phyloP scores from a whole-genome alignment of 208 protist species.

The Entamoeba histolytica region DNA sequence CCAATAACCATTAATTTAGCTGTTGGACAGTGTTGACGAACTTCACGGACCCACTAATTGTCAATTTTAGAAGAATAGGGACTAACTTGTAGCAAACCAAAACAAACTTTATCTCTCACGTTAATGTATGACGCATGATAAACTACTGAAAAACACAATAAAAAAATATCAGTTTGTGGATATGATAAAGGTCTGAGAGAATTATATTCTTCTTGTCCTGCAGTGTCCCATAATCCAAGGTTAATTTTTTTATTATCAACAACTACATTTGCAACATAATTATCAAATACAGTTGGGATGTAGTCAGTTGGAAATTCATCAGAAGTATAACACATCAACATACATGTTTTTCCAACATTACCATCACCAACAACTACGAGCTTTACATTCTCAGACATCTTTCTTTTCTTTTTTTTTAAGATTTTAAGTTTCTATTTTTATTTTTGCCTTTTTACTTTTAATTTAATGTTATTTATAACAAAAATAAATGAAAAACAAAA shows the following conservation, averaged over 20 bases:
- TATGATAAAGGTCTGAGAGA: neutral
- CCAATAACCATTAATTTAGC: constrained; percentile 41
- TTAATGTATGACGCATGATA: neutral
- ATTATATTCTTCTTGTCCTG: constrained; percentile 45
- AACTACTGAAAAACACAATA: neutral
- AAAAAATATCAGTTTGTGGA: neutral
- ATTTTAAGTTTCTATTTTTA: too few species aligned
- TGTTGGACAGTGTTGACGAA: constrained; percentile 11
- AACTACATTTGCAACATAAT: neutral
- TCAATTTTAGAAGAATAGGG: neutral
- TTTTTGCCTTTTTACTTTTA: too few species aligned
- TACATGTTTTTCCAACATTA: neutral
- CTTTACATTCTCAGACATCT: too few species aligned
- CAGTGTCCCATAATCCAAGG: constrained; percentile 26
- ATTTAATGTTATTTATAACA: too few species aligned
- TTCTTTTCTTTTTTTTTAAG: too few species aligned
- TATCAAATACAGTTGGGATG: neutral
- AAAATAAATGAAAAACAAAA: too few species aligned
- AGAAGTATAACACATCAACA: neutral
- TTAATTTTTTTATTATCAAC: constrained; percentile 1
- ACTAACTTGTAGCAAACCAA: neutral
- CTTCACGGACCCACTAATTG: constrained; percentile 27
- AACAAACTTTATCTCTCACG: neutral
- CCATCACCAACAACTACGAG: neutral
- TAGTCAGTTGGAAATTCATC: neutral